These are phyloP conservation scores for Rugonectria rugulosa DNA, from an alignment of 2,329 filamentous ascomycete genomes.

Conservation along the genomic window DNA sequence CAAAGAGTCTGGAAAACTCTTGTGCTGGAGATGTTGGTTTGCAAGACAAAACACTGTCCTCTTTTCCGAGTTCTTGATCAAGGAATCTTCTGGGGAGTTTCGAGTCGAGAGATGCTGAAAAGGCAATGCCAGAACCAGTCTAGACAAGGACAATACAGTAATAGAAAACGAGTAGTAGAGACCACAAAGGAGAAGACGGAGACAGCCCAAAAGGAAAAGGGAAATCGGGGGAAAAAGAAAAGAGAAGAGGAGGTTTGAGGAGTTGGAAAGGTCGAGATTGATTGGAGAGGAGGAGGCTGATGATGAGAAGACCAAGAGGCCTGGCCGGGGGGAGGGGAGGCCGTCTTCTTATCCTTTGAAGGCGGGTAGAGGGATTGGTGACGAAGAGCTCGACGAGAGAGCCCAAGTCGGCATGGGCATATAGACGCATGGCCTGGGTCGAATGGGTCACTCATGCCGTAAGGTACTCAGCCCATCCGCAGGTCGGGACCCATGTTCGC, in stretches of 20 bases:
- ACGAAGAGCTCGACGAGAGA: conserved; percentile 24
- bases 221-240: conserved; percentile 11
- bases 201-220: conserved; percentile 7
- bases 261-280: conserved; percentile 22
- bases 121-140: conserved; percentile 34
- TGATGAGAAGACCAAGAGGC: conserved; percentile 25
- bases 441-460: neutral
- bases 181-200: conserved; percentile 10
- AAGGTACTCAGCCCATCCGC: conserved; percentile 17
- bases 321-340: conserved; percentile 37
- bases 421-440: too few species aligned
- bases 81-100: neutral
- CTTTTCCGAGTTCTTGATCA: too few species aligned
- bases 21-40: conserved; percentile 1
- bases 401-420: neutral
- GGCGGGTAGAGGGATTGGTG: conserved; percentile 33
- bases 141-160: conserved; percentile 17
- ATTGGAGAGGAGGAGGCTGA: conserved; percentile 39
- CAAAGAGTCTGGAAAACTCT: neutral
- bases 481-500: conserved; percentile 20
- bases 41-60: neutral
- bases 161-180: neutral
- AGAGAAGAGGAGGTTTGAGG: conserved; percentile 7
- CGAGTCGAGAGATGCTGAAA: neutral
- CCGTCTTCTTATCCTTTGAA: conserved; percentile 38